Base-by-base conservation (phyloP, 805 yeast species). In the Spathaspora sp. region DNA sequence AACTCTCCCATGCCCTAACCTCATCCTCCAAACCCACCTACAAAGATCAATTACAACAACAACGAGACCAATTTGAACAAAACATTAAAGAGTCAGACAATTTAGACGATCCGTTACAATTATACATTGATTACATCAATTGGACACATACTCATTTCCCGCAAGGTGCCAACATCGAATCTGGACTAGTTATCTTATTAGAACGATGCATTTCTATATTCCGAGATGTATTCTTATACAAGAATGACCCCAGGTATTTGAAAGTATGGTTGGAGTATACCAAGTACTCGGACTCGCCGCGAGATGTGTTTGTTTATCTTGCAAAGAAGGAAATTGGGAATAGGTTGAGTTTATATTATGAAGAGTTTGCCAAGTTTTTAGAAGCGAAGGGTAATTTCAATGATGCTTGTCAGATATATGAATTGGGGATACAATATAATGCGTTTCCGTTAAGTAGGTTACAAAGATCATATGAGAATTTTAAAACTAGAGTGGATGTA, bases 211-310 rank as follows among this genome's bases (percentile, higher is more conserved):
- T 96, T 0, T 78, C 82, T 40, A 76, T 75, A 53, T 88, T 89
- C 62, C 75, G 83, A 59, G 88, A 86, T 57, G 79, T 77, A 31
- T 68, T 68, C 0, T 82, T 81, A 54, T 93, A 91, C 64, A 85
- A 83, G 53, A 86, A 92, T 63, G 97, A 93, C 63, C 83, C 93
- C 1, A 69, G 97, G 46, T 91, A 87, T 61, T 66, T 93, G 47
- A 79, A 77, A 55, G 77, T 91, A 1, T 93, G 99, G 97, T 66
- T 92, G 40, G 83, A 82, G 57, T 91, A 89, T 64, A 81, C 87
- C 8, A 79, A 77, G 20, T 83, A 78, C 60, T 78, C 87, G 1
- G 89, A 85, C 53, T 78, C 85, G 14, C 91, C 92, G 0, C 71
- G 81, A 42, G 92, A 86, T 49, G 74, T 88, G 2, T 91, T 86